Conservation (phyloP, 495 filamentous ascomycete species). For the Stereocaulon alpinum region DNA sequence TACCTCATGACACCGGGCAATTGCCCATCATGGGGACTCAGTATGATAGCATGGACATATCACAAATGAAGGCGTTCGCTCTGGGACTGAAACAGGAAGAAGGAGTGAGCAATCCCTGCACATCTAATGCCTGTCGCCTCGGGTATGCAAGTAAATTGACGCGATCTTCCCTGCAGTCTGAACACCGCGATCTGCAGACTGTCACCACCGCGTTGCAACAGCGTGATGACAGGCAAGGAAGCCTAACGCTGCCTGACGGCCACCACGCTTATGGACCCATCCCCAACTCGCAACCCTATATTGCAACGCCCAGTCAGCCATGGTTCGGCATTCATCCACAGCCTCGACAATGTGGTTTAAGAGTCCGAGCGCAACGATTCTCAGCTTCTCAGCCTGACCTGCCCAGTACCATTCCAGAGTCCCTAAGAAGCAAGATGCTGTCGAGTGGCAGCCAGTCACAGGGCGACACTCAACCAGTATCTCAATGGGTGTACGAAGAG, state of each 20-base stretch:
- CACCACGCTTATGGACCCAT: not conserved
- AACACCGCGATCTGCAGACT: slow-evolving; percentile 5
- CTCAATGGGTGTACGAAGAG: slow-evolving; percentile 42
- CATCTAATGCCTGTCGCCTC: slow-evolving; percentile 9
- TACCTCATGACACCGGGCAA: not conserved
- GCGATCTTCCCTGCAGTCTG: slow-evolving; percentile 18
- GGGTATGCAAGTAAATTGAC: slow-evolving; percentile 21
- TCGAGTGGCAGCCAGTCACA: slow-evolving; percentile 14
- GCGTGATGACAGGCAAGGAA: not conserved
- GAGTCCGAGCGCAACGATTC: not conserved
- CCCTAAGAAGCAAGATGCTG: slow-evolving; percentile 17
- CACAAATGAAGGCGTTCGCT: slow-evolving; percentile 40
- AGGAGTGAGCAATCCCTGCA: slow-evolving; percentile 10
- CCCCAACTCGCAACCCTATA: not conserved
- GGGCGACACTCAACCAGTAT: slow-evolving; percentile 44
- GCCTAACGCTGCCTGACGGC: not conserved
- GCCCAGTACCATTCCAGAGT: slow-evolving; percentile 21
- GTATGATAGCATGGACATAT: slow-evolving; percentile 39
- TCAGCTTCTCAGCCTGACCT: slow-evolving; percentile 15
- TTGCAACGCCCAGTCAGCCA: not conserved
- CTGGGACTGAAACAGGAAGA: slow-evolving; percentile 24
- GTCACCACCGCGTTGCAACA: not conserved
- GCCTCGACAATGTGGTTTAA: not conserved
- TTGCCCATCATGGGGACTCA: slow-evolving; percentile 3
- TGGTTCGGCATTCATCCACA: not conserved